Percentiles rank a stretch among this genome's conserved stretches.
Conservation (phyloP, 441 rosid genomes). For the Populus tomentosa region DNA sequence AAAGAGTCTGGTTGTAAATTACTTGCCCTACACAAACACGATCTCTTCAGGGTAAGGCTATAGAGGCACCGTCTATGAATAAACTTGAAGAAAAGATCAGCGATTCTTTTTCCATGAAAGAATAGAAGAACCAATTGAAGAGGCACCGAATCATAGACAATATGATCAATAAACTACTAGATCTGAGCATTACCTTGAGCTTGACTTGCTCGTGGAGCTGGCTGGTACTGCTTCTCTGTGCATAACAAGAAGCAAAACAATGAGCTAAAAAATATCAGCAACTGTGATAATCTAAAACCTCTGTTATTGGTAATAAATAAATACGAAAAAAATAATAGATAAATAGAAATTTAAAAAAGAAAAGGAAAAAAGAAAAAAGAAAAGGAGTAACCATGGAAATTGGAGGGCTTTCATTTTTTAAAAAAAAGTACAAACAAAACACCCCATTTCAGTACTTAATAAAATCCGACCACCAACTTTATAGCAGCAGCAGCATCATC, state of each 20-base stretch:
- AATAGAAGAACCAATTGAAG: neutral
- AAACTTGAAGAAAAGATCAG: too few species aligned
- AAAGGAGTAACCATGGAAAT: neutral
- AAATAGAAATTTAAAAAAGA: neutral
- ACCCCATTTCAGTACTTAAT: neutral
- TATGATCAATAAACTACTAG: neutral
- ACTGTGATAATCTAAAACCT: neutral
- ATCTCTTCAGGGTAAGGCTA: too few species aligned
- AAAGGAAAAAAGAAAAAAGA: neutral
- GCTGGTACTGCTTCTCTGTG: slow-evolving; percentile 52
- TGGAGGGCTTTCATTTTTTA: neutral
- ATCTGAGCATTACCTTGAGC: slow-evolving; percentile 39
- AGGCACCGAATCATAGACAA: neutral
- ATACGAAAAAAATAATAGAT: neutral
- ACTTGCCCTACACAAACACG: neutral
- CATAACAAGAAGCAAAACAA: slow-evolving; percentile 6
- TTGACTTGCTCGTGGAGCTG: slow-evolving; percentile 27
- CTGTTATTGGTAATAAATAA: neutral
- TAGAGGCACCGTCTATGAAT: too few species aligned
- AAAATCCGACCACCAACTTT: slow-evolving; percentile 3
- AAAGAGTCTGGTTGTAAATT: neutral
- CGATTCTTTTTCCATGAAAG: neutral
- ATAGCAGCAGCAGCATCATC: neutral
- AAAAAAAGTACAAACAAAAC: neutral
- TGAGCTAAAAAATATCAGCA: neutral